Evolutionary conservation across 345 rosid genomes (phyloP).

Genomic region (Kandelia obovata): DNA sequence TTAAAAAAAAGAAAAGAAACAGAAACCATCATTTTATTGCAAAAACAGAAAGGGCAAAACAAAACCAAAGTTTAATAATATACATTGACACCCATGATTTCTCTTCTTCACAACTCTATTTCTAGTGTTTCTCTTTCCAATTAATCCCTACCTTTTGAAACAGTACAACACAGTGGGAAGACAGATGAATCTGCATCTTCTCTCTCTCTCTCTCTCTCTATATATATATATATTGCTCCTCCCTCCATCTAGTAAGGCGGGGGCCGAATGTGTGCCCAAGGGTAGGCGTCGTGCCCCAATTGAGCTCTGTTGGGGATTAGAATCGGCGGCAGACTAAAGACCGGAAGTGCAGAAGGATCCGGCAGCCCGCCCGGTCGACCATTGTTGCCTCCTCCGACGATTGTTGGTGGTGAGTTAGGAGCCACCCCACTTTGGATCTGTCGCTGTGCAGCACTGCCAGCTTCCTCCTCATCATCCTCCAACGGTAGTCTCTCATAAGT

Average conservation of each 20-base stretch:
- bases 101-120: conserved; percentile 16
- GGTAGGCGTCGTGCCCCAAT: conserved; percentile 68
- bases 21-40: conserved; percentile 17
- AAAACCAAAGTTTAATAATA: conserved; percentile 4
- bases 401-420: conserved; percentile 44
- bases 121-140: conserved; percentile 1
- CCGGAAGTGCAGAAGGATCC: conserved; percentile 48
- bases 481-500: conserved; percentile 76
- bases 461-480: conserved; percentile 69
- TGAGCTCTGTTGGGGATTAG: conserved; percentile 64
- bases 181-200: neutral
- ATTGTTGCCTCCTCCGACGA: conserved; percentile 27
- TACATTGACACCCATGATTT: conserved; percentile 11
- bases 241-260: conserved; percentile 42
- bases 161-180: neutral
- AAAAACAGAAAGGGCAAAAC: conserved; percentile 1
- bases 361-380: conserved; percentile 38
- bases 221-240: neutral
- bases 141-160: conserved; percentile 1
- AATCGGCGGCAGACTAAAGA: conserved; percentile 60
- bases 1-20: neutral
- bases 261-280: conserved; percentile 54
- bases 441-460: conserved; percentile 29
- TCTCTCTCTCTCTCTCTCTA: neutral
- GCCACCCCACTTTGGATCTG: conserved; percentile 43